Evolutionary conservation across 306 rosid genomes (phyloP), one percentile per base, ranked within the genome.

Genomic region (Trifolium pratense): DNA sequence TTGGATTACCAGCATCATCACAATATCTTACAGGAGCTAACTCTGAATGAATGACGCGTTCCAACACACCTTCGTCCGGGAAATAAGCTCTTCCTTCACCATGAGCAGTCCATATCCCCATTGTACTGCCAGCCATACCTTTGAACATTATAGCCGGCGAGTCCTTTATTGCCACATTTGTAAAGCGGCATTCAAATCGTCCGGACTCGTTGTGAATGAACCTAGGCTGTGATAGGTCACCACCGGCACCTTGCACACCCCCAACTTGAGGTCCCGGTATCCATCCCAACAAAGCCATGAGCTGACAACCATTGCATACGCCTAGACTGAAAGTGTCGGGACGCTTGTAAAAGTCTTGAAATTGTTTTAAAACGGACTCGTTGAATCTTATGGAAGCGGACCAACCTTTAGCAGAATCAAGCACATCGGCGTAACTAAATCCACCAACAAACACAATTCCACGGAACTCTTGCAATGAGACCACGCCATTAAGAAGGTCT

Each of bases 361-460:
- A 93, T 60, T 93, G 97, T 68, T 86, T 80, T 23, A 93, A 34
- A 55, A 90, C 76, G 17, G 95, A 83, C 37, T 80, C 89, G 39
- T 90, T 90, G 75, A 93, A 90, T 71, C 96, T 81, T 74, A 93
- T 87, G 48, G 85, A 80, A 77, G 96, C 97, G 56, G 91, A 83
- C 98, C 98, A 93, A 66, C 96, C 98, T 83, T 92, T 92, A 1
- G 96, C 96, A 69, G 96, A 92, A 80, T 86, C 98, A 65, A 92
- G 96, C 80, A 93, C 98, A 65, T 93, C 97, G 2, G 97, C 97
- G 26, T 90, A 92, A 79, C 97, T 92, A 81, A 92, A 92, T 58
- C 98, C 98, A 71, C 98, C 98, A 68, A 92, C 97, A 80, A 92
- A 89, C 29, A 66, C 96, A 63, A 90, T 42, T 53, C 97, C 97